phyloP scores from a whole-genome alignment of 2,329 filamentous ascomycete species.

The Neurospora sp. region DNA sequence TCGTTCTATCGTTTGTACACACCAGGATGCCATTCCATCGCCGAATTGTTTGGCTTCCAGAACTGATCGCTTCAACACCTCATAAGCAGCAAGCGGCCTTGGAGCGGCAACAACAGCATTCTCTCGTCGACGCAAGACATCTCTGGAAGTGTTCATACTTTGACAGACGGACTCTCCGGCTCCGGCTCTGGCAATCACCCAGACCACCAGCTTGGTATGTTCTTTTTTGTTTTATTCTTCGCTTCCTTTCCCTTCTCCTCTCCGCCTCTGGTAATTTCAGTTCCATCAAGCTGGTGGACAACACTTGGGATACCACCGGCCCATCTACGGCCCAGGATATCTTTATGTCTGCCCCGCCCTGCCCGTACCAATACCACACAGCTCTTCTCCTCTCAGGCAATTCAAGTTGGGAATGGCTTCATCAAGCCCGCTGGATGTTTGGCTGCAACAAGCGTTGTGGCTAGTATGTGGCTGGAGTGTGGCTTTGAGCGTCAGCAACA shows the following conservation, averaged over 20 bases:
- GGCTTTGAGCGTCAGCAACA: background rate
- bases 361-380: background rate
- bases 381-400: background rate
- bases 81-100: background rate
- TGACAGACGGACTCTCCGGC: background rate
- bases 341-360: background rate
- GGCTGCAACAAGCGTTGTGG: background rate
- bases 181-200: background rate
- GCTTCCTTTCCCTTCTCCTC: background rate
- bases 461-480: background rate
- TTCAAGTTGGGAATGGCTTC: background rate
- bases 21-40: background rate
- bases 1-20: background rate
- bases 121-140: background rate
- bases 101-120: background rate
- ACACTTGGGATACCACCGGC: background rate
- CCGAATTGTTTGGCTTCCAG: background rate
- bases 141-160: background rate
- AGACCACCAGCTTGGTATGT: background rate
- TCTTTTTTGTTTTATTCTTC: background rate
- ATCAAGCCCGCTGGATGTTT: background rate
- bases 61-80: background rate
- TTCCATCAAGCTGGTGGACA: background rate
- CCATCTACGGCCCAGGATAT: background rate
- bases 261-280: background rate